phyloP scores from a whole-genome alignment of 2,329 filamentous ascomycete genomes.

The Myriosclerotinia duriaeana region DNA sequence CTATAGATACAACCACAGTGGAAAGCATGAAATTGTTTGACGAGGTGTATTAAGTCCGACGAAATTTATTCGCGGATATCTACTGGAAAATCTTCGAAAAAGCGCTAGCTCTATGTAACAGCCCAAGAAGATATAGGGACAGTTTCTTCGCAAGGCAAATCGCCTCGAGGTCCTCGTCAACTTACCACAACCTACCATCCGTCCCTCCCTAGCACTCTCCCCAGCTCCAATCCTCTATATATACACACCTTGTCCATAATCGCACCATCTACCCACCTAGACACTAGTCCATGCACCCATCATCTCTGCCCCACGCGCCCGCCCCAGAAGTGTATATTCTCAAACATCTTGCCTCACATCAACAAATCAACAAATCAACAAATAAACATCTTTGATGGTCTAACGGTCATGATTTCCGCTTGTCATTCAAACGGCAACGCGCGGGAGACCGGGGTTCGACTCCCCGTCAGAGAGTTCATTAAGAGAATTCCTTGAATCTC shows the following conservation, averaged over 20 bases:
- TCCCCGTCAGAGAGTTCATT: conserved; percentile 29
- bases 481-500: not conserved
- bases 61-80: too few relatives aligned
- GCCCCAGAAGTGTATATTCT: accelerated
- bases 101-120: too few relatives aligned
- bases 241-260: not conserved
- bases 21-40: too few relatives aligned
- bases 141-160: too few relatives aligned
- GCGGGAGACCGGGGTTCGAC: conserved; percentile 37
- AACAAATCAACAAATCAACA: not conserved
- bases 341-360: accelerated
- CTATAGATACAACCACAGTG: too few relatives aligned
- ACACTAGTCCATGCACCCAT: not conserved
- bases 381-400: conserved; percentile 38
- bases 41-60: too few relatives aligned
- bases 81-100: too few relatives aligned
- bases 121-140: too few relatives aligned
- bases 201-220: not conserved
- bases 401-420: conserved; percentile 43
- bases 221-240: not conserved
- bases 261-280: not conserved
- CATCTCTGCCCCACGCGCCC: not conserved
- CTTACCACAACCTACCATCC: too few relatives aligned
- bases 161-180: too few relatives aligned
- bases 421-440: conserved; percentile 32